phyloP scores from a whole-genome alignment of 768 basidiomycete genomes.

The Termitomyces sp. region DNA sequence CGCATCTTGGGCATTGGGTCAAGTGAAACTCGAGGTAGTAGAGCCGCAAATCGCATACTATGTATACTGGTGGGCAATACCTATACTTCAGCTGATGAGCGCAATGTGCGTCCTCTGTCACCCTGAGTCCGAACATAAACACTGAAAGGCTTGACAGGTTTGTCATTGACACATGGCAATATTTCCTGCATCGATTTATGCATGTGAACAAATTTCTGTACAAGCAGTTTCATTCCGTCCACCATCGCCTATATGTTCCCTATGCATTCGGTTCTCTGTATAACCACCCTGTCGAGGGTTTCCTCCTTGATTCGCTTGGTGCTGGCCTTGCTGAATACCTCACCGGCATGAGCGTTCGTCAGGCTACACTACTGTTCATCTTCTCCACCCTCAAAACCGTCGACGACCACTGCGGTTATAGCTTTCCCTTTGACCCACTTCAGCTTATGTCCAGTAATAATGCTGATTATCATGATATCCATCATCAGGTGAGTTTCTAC shows the following conservation, averaged over 20 bases:
- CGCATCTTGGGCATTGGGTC: conserved; percentile 33
- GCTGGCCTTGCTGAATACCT: conserved; percentile 69
- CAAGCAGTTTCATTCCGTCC: conserved; percentile 86
- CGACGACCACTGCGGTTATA: conserved; percentile 93
- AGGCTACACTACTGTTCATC: conserved; percentile 77
- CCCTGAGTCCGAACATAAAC: background rate
- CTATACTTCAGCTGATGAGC: conserved; percentile 59
- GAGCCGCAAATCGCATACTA: conserved; percentile 43
- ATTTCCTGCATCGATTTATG: conserved; percentile 90
- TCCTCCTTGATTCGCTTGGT: conserved; percentile 82
- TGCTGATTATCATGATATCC: conserved; percentile 97
- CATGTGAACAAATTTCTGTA: conserved; percentile 90
- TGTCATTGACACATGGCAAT: conserved; percentile 96
- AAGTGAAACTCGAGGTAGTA: conserved; percentile 32
- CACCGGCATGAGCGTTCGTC: conserved; percentile 68
- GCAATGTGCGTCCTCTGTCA: conserved; percentile 70
- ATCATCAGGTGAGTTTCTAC: conserved; percentile 69
- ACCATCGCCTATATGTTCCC: conserved; percentile 94
- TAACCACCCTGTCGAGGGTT: conserved; percentile 95
- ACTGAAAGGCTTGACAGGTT: conserved; percentile 46
- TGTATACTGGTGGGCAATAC: conserved; percentile 93
- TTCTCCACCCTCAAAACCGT: conserved; percentile 90
- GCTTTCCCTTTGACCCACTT: conserved; percentile 85
- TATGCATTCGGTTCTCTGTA: conserved; percentile 97
- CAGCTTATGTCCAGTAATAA: conserved; percentile 85